Base-by-base conservation (phyloP, 352 stramenopile species). In the Phytophthora multivora region DNA sequence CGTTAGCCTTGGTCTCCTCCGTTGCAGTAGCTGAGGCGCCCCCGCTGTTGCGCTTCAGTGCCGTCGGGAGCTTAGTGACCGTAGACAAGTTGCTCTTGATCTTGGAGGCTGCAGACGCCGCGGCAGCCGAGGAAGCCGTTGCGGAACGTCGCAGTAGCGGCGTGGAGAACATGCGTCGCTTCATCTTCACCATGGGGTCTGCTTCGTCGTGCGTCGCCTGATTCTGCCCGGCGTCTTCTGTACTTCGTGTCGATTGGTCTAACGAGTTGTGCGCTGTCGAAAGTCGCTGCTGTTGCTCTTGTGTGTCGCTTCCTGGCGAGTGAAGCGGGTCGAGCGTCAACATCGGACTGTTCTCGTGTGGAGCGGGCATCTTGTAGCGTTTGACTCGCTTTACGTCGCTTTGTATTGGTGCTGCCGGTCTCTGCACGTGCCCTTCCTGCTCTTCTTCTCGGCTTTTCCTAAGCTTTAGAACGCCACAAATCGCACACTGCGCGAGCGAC, bases 81-180 rank as follows among this genome's bases (percentile, higher is more conserved):
- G 71, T 74, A 18, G 70, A 63, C 41, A 79, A 53, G 30, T 72
- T 79, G 21, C 53, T 73, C 54, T 73, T 74, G 41, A 77, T 63
- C 35, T 13, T 69, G 19, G 60, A 66, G 2, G 63, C 69, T 36
- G 68, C 65, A 8, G 58, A 73, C 13, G 54, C 68, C 19, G 74
- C 74, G 4, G 73, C 59, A 47, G 63, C 51, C 4, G 70, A 75
- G 19, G 71, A 77, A 3, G 66, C 66, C 28, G 73, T 78, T n/a
- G 77, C 75, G 8, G 75, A 71, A 21, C 64, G 63, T 21, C 61
- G 63, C 31, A 85, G 39, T 58, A 67, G 47, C 16, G 75, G 70
- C 19, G 59, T 67, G 15, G 68, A 65, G 49, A 83, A 83, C 42
- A 75, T 69, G 31, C 69, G 75, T 61, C 57, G 59, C 49, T 83